Base-by-base conservation (phyloP, 2,329 filamentous ascomycete genomes). In the Albophoma yamanashiensis region DNA sequence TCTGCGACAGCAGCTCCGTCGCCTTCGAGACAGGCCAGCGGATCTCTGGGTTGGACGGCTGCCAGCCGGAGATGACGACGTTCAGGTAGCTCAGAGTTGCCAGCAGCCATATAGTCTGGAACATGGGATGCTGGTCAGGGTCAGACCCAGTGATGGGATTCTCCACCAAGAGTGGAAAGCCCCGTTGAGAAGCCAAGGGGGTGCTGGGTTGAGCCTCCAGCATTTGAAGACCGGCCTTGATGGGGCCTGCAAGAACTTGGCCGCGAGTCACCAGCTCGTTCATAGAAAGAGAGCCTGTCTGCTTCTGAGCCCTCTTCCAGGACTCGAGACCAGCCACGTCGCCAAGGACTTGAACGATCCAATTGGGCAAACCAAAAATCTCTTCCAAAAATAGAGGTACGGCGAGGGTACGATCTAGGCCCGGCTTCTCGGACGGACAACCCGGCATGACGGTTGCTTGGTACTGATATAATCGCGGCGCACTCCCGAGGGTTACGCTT, bases 281-380 rank as follows among this genome's bases (percentile, higher is more conserved):
- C 58, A 76, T 70, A 14, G 79, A 79, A 1, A 85, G 70, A 0
- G 73, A 74, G 5, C 78, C 78, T 5, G 68, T 64, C 55, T 68
- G 67, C 56, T 73, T 76, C 62, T 75, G 75, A 27, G 76, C 70
- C 64, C 78, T 78, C 70, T 85, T 87, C 78, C 80, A 84, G 1
- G 78, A 74, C 58, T 82, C 77, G 8, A 88, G 73, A 0, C 75
- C 68, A 17, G 82, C 74, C 55, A 84, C 78, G 25, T 83, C 77
- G 15, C 78, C 79, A 52, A 88, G 76, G n/a, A 78, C 71, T 55
- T 81, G 70, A 55, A 87, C 64, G 0, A 78, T 78, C 81, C 82
- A 83, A 67, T 85, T 86, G 53, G 82, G 73, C 61, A 82, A 75
- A 2, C 84, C 84, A 47, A 82, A 70, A 56, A 83, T 78, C 39